A percentile compares a stretch with the other conserved stretches of the same genome.
Evolutionary conservation across 2,329 filamentous ascomycete species (phyloP).

Genomic region (Ascochyta lentis): DNA sequence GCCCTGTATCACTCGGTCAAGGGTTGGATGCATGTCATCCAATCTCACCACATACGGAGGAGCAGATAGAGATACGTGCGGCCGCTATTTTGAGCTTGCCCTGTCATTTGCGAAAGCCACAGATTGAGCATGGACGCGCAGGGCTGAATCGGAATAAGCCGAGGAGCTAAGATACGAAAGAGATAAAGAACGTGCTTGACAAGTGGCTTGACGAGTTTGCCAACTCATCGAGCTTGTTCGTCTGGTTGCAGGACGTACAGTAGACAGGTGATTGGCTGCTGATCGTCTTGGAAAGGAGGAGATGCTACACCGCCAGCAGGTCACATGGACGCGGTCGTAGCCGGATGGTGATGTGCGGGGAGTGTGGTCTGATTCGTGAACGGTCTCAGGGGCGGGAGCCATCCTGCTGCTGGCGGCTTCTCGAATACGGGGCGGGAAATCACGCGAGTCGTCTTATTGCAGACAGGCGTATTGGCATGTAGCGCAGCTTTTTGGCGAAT

Average conservation of each 20-base stretch:
- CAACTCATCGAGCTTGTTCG: conserved; percentile 8
- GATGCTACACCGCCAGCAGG: conserved; percentile 44
- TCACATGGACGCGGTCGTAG: conserved; percentile 37
- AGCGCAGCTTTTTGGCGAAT: conserved; percentile 8
- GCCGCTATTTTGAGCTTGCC: conserved; percentile 16
- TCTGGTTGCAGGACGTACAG: conserved; percentile 7
- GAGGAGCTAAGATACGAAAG: conserved; percentile 5
- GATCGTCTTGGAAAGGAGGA: conserved; percentile 12
- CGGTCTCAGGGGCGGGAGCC: conserved; percentile 30
- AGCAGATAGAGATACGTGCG: conserved; percentile 21
- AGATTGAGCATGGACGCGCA: conserved; percentile 2
- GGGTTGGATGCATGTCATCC: conserved; percentile 38
- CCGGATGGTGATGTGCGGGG: conserved; percentile 29
- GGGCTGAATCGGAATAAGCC: conserved; percentile 11
- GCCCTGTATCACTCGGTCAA: conserved; percentile 10
- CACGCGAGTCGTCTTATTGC: conserved; percentile 38
- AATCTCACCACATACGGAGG: conserved; percentile 21
- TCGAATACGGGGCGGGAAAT: conserved; percentile 35
- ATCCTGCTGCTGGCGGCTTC: conserved; percentile 33
- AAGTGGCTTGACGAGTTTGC: conserved; percentile 10
- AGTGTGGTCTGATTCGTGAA: conserved; percentile 36
- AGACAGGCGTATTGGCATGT: conserved; percentile 8
- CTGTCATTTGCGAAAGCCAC: conserved; percentile 16
- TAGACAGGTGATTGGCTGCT: conserved; percentile 27
- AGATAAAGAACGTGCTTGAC: conserved; percentile 10